These are phyloP conservation scores for Sporothrix inflata DNA, from an alignment of 2,329 filamentous ascomycete species.

Conservation along the genomic window DNA sequence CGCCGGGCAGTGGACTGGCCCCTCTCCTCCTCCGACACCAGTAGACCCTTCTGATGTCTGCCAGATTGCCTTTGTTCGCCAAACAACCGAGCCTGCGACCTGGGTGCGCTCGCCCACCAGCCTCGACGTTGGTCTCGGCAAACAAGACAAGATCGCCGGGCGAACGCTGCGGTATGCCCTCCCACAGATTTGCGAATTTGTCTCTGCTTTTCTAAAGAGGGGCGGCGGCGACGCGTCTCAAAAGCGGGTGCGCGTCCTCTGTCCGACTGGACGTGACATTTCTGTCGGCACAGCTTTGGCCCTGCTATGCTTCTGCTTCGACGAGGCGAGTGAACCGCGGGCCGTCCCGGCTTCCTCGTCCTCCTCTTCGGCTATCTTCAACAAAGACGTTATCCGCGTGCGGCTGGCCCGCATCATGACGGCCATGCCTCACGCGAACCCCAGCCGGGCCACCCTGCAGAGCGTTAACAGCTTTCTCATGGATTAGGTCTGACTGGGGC, in stretches of 20 bases:
- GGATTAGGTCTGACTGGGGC: conserved; percentile 47
- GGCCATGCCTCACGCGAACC: conserved; percentile 77
- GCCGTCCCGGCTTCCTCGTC: conserved; percentile 29
- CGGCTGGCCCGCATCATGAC: conserved; percentile 82
- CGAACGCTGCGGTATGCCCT: conserved; percentile 78
- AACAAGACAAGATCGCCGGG: conserved; percentile 73
- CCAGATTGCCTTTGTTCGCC: conserved; percentile 49
- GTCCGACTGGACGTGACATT: conserved; percentile 77
- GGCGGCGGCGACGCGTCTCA: background rate
- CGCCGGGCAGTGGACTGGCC: conserved; percentile 33
- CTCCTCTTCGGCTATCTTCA: conserved; percentile 47
- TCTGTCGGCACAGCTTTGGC: conserved; percentile 78
- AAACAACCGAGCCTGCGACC: conserved; percentile 49
- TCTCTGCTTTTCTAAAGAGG: conserved; percentile 44
- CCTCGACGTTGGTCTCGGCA: conserved; percentile 66
- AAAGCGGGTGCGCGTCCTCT: conserved; percentile 62
- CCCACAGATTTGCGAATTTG: conserved; percentile 62
- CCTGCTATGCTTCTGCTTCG: conserved; percentile 72
- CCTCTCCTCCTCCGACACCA: conserved; percentile 6
- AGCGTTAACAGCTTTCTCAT: conserved; percentile 92
- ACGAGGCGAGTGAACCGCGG: conserved; percentile 48
- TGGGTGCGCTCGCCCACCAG: conserved; percentile 45
- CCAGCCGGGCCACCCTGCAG: conserved; percentile 81
- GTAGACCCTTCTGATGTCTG: background rate
- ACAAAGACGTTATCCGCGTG: conserved; percentile 77